A percentile compares a stretch with the other conserved stretches of the same genome.
These are phyloP conservation scores for Eugenia klotzschiana DNA, from an alignment of 441 rosid genomes.

Conservation along the genomic window DNA sequence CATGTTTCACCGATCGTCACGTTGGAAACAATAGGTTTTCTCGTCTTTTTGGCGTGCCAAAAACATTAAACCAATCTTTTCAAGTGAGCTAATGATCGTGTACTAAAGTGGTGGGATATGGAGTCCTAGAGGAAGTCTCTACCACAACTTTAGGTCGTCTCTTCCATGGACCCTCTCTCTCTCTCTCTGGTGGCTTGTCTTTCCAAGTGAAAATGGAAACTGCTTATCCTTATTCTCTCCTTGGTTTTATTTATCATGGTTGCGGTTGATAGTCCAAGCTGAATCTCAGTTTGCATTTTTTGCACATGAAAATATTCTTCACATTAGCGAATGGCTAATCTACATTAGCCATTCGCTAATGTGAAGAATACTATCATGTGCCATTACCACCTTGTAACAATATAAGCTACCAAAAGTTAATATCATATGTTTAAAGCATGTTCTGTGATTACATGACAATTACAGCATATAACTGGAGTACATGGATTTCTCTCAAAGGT, in stretches of 20 bases:
- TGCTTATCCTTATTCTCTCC: too few species aligned
- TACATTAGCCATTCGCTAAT: background rate
- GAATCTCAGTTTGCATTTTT: background rate
- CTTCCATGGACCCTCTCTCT: background rate
- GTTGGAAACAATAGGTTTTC: background rate
- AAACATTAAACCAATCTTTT: background rate
- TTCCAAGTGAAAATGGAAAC: too few species aligned
- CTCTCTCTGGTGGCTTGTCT: background rate
- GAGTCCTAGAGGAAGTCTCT: background rate
- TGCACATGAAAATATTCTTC: background rate
- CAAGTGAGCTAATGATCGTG: background rate
- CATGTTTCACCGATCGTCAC: background rate
- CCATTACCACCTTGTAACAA: background rate
- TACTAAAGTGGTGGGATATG: background rate
- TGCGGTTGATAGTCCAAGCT: background rate
- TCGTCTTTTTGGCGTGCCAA: background rate
- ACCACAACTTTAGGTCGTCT: background rate
- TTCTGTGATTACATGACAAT: background rate
- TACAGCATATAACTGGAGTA: background rate
- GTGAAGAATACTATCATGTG: too few species aligned
- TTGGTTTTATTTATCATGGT: background rate
- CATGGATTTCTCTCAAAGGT: background rate
- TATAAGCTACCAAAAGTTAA: background rate
- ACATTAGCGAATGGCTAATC: background rate
- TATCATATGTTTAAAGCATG: background rate